Percentiles rank a stretch among this genome's conserved stretches.
phyloP scores from a whole-genome alignment of 2,329 filamentous ascomycete species.

The Rhynchosporium graminicola region DNA sequence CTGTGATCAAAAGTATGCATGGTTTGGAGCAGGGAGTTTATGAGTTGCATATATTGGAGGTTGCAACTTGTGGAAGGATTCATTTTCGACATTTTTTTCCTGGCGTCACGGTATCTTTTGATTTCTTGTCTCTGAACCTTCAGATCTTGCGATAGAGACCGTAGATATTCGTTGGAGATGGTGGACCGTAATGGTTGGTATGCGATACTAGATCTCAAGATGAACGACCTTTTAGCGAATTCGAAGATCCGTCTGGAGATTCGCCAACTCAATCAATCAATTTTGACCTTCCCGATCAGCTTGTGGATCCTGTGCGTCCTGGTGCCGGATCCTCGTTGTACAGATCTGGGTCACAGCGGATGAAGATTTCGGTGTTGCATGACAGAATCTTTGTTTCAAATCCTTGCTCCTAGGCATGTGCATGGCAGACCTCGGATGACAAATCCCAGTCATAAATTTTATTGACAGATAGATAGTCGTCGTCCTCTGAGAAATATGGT shows the following conservation, averaged over 20 bases:
- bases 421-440: slow-evolving; percentile 10
- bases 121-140: slow-evolving; percentile 2
- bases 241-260: background rate
- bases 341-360: slow-evolving; percentile 21
- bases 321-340: slow-evolving; percentile 12
- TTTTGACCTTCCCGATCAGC: slow-evolving; percentile 15
- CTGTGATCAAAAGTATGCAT: slow-evolving; percentile 19
- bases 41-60: slow-evolving; percentile 13
- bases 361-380: slow-evolving; percentile 20
- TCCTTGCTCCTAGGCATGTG: slow-evolving; percentile 22
- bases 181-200: background rate
- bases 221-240: background rate
- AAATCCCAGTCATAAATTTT: too few species aligned
- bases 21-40: slow-evolving; percentile 25
- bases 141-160: background rate
- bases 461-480: too few species aligned
- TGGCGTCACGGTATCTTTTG: background rate
- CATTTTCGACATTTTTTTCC: background rate
- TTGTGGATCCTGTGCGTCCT: slow-evolving; percentile 5
- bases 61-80: background rate
- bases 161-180: slow-evolving; percentile 1
- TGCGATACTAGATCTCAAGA: background rate
- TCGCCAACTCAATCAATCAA: slow-evolving; percentile 7
- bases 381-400: slow-evolving; percentile 19
- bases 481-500: too few species aligned